phyloP scores from a whole-genome alignment of 768 basidiomycete genomes.

The Lactarius sanguifluus region DNA sequence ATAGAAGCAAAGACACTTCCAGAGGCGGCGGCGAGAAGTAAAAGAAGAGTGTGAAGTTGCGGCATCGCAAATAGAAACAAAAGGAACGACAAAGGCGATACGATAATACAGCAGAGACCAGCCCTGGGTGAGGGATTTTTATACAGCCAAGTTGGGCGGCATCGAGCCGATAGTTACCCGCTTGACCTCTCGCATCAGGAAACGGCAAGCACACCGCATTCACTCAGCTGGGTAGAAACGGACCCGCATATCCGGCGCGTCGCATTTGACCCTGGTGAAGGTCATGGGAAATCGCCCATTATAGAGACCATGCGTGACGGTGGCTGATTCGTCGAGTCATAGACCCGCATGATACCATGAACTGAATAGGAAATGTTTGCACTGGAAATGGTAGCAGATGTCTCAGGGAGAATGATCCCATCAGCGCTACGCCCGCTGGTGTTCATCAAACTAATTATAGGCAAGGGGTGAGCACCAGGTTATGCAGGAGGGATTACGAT shows the following conservation, averaged over 20 bases:
- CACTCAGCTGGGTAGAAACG: too few species aligned
- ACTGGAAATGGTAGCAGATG: neutral
- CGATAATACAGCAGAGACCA: neutral
- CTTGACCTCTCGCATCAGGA: neutral
- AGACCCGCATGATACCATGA: neutral
- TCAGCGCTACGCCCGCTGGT: neutral
- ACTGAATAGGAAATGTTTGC: neutral
- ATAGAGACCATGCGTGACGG: neutral
- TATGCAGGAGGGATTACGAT: too few species aligned
- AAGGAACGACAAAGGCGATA: neutral
- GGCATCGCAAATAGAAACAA: neutral
- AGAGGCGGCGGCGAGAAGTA: constrained; percentile 6
- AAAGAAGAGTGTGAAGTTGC: constrained; percentile 1
- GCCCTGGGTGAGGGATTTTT: constrained; percentile 1
- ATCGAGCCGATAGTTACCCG: neutral
- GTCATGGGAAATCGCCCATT: neutral
- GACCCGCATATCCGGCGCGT: too few species aligned
- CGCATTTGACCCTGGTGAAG: too few species aligned
- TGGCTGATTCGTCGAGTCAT: too few species aligned
- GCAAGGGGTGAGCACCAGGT: neutral
- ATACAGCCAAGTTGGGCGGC: constrained; percentile 6
- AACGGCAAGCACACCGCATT: too few species aligned
- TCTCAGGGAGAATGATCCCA: too few species aligned
- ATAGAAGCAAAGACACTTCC: constrained; percentile 2
- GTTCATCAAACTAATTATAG: neutral